A percentile compares a stretch with the other conserved stretches of the same genome.
Evolutionary conservation across 768 basidiomycete genomes (phyloP).

Genomic region (Podaxis sp.): DNA sequence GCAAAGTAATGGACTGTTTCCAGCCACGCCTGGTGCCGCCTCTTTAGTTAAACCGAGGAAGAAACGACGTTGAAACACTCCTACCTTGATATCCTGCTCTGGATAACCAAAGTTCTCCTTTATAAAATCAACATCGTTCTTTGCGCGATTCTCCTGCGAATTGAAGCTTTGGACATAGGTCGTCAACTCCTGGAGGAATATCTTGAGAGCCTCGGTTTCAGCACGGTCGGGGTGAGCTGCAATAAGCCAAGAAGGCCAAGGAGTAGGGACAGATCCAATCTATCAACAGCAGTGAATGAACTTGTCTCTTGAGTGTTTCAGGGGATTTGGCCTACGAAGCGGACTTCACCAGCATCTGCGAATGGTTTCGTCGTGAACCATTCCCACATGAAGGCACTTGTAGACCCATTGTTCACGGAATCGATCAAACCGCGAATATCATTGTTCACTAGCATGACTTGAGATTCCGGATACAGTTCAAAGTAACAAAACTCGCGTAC

Average conservation of each 20-base stretch:
- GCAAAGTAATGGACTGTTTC: constrained; percentile 73
- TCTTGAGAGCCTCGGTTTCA: constrained; percentile 40
- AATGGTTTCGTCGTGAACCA: constrained; percentile 82
- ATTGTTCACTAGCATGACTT: constrained; percentile 58
- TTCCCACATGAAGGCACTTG: constrained; percentile 94
- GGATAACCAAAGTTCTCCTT: constrained; percentile 77
- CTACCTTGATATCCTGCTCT: constrained; percentile 75
- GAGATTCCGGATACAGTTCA: neutral
- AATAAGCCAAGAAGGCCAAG: constrained; percentile 97
- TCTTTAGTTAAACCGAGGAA: neutral
- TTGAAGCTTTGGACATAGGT: constrained; percentile 67
- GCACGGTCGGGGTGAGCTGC: constrained; percentile 78
- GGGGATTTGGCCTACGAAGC: constrained; percentile 61
- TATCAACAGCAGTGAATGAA: constrained; percentile 22
- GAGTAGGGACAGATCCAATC: constrained; percentile 86
- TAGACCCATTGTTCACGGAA: constrained; percentile 85
- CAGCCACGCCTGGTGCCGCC: constrained; percentile 68
- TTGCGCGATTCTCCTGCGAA: constrained; percentile 51
- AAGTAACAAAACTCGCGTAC: constrained; percentile 32
- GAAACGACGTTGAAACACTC: neutral
- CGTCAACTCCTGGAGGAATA: constrained; percentile 66
- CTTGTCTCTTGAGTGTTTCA: neutral
- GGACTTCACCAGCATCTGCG: constrained; percentile 72
- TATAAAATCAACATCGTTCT: constrained; percentile 72
- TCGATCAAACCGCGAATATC: constrained; percentile 79